Evolutionary conservation across 768 basidiomycete genomes (phyloP).

Genomic region (Calvatia gigantea): DNA sequence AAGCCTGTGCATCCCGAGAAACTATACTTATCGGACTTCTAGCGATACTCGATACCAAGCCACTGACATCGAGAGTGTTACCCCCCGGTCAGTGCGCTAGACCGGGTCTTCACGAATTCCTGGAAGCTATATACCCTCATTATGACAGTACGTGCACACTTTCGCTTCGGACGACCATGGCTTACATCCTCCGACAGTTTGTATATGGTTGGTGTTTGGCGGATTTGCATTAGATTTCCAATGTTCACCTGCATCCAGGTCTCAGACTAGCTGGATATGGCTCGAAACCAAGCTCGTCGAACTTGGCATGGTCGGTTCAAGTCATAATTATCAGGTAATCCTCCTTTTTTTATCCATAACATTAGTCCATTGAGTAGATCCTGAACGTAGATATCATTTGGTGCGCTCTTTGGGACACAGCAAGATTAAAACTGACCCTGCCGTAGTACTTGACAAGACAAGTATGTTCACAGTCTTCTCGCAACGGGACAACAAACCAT

Average conservation of each 20-base stretch:
- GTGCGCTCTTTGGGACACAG: conserved; percentile 27
- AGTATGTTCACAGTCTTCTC: conserved; percentile 89
- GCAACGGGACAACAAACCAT: conserved; percentile 65
- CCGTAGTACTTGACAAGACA: conserved; percentile 75
- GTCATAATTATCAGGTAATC: conserved; percentile 65
- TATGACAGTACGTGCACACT: conserved; percentile 62
- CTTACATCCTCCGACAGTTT: conserved; percentile 37
- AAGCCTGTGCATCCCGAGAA: neutral
- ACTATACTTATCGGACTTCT: conserved; percentile 6
- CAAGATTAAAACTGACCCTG: neutral
- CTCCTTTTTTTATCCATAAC: conserved; percentile 6
- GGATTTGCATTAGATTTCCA: neutral
- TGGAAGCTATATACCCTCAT: conserved; percentile 73
- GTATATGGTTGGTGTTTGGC: conserved; percentile 60
- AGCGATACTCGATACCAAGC: conserved; percentile 86
- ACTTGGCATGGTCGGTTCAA: conserved; percentile 76
- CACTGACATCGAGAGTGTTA: conserved; percentile 74
- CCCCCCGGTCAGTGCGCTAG: conserved; percentile 81
- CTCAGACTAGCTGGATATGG: conserved; percentile 88
- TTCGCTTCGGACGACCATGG: neutral
- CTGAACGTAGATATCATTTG: conserved; percentile 55
- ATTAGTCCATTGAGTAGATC: neutral
- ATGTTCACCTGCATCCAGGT: conserved; percentile 38
- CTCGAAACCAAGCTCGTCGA: conserved; percentile 85
- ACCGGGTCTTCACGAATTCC: conserved; percentile 80